These are phyloP conservation scores for Phytophthora macrochlamydospora DNA, from an alignment of 352 stramenopile species.

Conservation along the genomic window DNA sequence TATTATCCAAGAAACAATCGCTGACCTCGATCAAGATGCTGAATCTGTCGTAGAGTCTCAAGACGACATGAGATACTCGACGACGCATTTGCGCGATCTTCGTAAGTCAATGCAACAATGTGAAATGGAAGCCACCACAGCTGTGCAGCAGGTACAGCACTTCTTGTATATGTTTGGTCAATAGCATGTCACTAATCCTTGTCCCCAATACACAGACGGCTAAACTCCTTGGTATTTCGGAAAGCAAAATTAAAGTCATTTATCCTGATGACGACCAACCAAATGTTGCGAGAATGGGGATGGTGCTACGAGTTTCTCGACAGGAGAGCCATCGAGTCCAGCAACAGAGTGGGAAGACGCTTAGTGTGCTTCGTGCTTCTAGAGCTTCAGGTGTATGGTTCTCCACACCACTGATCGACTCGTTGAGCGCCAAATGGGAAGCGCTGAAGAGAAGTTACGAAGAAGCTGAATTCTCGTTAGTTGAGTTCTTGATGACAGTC, in stretches of 20 bases:
- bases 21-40: background rate
- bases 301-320: constrained; percentile 49
- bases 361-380: constrained; percentile 44
- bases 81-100: constrained; percentile 18
- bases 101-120: constrained; percentile 23
- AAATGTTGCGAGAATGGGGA: constrained; percentile 17
- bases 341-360: constrained; percentile 15
- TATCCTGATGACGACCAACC: constrained; percentile 40
- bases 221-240: constrained; percentile 27
- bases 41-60: background rate
- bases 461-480: constrained; percentile 24
- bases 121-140: constrained; percentile 29
- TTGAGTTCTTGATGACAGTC: constrained; percentile 16
- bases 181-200: background rate
- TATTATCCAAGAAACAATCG: constrained; percentile 17
- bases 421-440: constrained; percentile 41
- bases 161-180: background rate
- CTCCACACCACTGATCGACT: constrained; percentile 37
- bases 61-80: constrained; percentile 6
- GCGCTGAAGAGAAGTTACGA: constrained; percentile 26
- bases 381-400: constrained; percentile 53
- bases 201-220: constrained; percentile 23
- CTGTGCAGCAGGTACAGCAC: constrained; percentile 21
- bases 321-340: constrained; percentile 54
- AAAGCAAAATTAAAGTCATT: constrained; percentile 40